Base-by-base conservation (phyloP, 306 rosid species). In the Acacia acuminata region DNA sequence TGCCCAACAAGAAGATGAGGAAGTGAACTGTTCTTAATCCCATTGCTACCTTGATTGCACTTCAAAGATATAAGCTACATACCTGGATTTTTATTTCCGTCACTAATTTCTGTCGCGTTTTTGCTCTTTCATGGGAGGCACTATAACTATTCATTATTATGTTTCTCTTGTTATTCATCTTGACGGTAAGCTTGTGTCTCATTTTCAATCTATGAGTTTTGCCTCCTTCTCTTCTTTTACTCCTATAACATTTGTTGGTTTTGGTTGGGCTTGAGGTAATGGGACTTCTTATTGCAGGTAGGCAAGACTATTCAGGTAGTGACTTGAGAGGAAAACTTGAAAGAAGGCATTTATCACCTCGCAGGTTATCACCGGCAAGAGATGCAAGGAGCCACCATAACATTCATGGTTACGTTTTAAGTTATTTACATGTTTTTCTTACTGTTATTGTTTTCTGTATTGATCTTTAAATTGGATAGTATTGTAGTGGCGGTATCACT, bases 241-340 rank as follows among this genome's bases (percentile, higher is more conserved):
- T 5, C 20, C 42, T 75, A 83, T 60, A 68, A 69, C 61, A 40
- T 70, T 53, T 75, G 60, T 58, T 85, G 50, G 56, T 74, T 69
- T 78, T 65, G 24, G 42, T 69, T 83, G 70, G 24, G 66, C 82
- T 60, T 76, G 79, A 19, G 38, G 56, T 84, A 67, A 61, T 67
- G 56, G 67, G 84, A 78, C 53, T 71, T 85, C 55, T 83, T 73
- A 81, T 73, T 90, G 84, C 82, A 96, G 99, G 96, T 81, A 87
- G 92, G 84, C 87, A 84, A 82, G 96, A 88, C 50, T 85, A 87
- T 88, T 85, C 81, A 79, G 92, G 86, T 47, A 78, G 84, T 87
- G 97, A 96, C 85, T 87, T 94, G 85, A 91, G 99, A 89, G 96
- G 88, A 82, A 96, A 83, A 88, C 94, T 93, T 85, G 97, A 86